Evolutionary conservation across 441 rosid genomes (phyloP).

Genomic region (Pelargonium fulgidum): DNA sequence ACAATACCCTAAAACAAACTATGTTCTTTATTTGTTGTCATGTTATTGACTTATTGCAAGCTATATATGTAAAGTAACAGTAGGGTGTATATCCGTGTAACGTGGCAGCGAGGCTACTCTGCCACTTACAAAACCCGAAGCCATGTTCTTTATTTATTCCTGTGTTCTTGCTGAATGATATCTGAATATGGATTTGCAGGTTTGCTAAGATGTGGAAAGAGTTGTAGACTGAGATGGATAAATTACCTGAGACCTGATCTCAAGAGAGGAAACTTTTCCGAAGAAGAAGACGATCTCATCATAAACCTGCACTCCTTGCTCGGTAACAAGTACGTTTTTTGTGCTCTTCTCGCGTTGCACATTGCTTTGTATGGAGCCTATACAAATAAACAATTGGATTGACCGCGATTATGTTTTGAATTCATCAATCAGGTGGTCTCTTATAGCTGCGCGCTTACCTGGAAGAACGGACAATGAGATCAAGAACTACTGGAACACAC

Average conservation of each 20-base stretch:
- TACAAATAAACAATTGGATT: too few species aligned
- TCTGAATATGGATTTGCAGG: background rate
- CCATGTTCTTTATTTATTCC: background rate
- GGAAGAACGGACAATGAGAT: conserved; percentile 22
- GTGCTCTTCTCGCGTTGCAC: background rate
- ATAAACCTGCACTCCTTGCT: conserved; percentile 17
- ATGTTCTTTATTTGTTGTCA: too few species aligned
- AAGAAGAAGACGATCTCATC: conserved; percentile 18
- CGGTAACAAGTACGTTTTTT: conserved; percentile 16
- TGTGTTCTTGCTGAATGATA: background rate
- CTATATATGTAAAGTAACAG: too few species aligned
- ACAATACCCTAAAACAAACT: too few species aligned
- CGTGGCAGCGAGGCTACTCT: too few species aligned
- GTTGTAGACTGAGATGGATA: conserved; percentile 19
- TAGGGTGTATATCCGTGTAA: too few species aligned
- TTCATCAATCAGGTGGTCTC: conserved; percentile 13
- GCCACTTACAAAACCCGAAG: background rate
- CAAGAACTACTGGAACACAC: conserved; percentile 20
- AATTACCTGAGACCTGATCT: conserved; percentile 17
- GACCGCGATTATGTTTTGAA: too few species aligned
- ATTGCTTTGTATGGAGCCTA: too few species aligned
- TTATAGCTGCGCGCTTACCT: conserved; percentile 18
- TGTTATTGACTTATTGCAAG: too few species aligned
- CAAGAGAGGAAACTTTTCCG: conserved; percentile 18
- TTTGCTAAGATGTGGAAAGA: conserved; percentile 17